Evolutionary conservation across 2,329 filamentous ascomycete genomes (phyloP).

Genomic region (Eurotiales sp.): DNA sequence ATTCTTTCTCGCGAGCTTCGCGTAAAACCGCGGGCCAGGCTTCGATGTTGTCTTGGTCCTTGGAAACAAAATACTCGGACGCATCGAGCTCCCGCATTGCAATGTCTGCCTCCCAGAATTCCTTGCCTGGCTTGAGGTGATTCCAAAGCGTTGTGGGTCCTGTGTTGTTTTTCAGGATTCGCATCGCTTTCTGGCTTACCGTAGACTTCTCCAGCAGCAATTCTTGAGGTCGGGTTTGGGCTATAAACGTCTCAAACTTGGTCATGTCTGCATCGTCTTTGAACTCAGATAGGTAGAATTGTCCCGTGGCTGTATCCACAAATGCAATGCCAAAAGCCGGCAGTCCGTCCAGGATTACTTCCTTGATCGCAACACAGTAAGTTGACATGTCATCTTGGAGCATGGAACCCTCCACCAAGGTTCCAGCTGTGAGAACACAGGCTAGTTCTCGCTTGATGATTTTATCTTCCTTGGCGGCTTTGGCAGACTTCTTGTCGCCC

Average conservation of each 20-base stretch:
- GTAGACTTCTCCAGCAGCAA: constrained; percentile 82
- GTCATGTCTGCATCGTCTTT: constrained; percentile 89
- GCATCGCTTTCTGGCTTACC: constrained; percentile 80
- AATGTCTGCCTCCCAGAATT: constrained; percentile 87
- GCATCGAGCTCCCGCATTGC: constrained; percentile 76
- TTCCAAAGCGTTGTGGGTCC: constrained; percentile 94
- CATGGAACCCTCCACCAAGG: constrained; percentile 93
- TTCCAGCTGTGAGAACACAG: constrained; percentile 86
- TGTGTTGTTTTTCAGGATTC: constrained; percentile 95
- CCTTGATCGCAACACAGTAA: constrained; percentile 93
- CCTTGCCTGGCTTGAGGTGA: constrained; percentile 75
- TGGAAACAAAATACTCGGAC: constrained; percentile 70
- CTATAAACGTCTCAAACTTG: constrained; percentile 94
- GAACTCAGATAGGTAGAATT: constrained; percentile 91
- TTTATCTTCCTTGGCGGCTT: constrained; percentile 75
- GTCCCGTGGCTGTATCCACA: constrained; percentile 90
- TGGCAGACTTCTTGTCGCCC: constrained; percentile 54
- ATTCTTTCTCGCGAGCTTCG: constrained; percentile 70
- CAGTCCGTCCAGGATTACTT: constrained; percentile 63
- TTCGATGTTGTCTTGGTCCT: constrained; percentile 55
- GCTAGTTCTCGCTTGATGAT: constrained; percentile 88
- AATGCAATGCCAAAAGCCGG: constrained; percentile 90
- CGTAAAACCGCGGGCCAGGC: constrained; percentile 75
- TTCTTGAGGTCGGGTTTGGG: constrained; percentile 85
- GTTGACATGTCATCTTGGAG: constrained; percentile 97